Percentiles rank a stretch among this genome's conserved stretches.
Evolutionary conservation across 1,139 yeast genomes (phyloP).

Genomic region (Kurtzmaniella quercitrusa): DNA sequence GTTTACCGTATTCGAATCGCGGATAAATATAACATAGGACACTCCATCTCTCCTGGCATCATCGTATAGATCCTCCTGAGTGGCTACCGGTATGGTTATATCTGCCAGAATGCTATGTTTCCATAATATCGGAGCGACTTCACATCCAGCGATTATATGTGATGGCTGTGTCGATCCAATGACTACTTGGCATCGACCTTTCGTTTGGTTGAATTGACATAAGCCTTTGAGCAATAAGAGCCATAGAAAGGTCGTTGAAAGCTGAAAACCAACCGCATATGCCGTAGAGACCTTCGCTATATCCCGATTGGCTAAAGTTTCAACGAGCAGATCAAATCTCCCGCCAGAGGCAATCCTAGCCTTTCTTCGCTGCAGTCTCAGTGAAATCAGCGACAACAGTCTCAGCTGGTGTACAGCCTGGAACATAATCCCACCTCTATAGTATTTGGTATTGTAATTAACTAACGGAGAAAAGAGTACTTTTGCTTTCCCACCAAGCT

Average conservation of each 20-base stretch:
- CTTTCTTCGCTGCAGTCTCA: constrained; percentile 19
- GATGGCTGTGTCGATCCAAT: constrained; percentile 62
- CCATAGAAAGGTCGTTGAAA: constrained; percentile 43
- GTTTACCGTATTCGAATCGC: constrained; percentile 43
- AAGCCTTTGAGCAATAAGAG: constrained; percentile 32
- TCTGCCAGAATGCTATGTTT: constrained; percentile 68
- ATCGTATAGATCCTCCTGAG: constrained; percentile 60
- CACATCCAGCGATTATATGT: constrained; percentile 55
- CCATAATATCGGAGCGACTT: constrained; percentile 67
- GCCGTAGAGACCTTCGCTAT: constrained; percentile 26
- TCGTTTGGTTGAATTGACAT: neutral
- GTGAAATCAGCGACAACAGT: constrained; percentile 9
- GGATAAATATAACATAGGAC: constrained; percentile 69
- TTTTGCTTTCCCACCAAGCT: constrained; percentile 42
- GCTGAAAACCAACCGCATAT: constrained; percentile 80
- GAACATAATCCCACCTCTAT: constrained; percentile 80
- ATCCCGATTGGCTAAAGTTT: constrained; percentile 49
- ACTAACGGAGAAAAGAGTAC: constrained; percentile 63
- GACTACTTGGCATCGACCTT: constrained; percentile 67
- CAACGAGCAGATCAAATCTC: constrained; percentile 71
- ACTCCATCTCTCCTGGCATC: constrained; percentile 68
- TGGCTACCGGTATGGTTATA: constrained; percentile 29
- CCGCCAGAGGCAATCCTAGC: constrained; percentile 85
- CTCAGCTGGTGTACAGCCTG: constrained; percentile 67
- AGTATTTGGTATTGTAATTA: constrained; percentile 76